Percentiles rank a stretch among this genome's conserved stretches.
These are phyloP conservation scores for Aspergillus novoparasiticus DNA, from an alignment of 2,329 filamentous ascomycete species.

Conservation along the genomic window DNA sequence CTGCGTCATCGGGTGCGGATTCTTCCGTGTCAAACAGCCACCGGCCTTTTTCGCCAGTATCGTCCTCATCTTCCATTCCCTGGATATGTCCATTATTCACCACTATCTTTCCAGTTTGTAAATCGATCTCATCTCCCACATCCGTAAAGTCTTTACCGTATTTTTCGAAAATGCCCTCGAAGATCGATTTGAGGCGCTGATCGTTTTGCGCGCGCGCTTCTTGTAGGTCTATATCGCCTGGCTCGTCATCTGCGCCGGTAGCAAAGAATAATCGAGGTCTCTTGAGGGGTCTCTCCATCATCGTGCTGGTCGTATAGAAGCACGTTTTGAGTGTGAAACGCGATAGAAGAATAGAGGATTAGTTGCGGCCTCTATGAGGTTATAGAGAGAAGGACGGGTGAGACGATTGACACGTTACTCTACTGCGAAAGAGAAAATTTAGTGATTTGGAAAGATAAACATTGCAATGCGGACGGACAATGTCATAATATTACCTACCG, in stretches of 20 bases:
- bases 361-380: not conserved
- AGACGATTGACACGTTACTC: not conserved
- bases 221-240: slow-evolving; percentile 57
- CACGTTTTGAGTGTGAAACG: not conserved
- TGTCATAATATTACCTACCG: not conserved
- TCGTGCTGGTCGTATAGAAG: not conserved
- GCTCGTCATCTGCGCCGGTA: slow-evolving; percentile 24
- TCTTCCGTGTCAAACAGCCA: slow-evolving; percentile 13
- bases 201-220: slow-evolving; percentile 68
- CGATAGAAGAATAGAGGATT: not conserved
- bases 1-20: not conserved
- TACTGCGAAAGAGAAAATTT: not conserved
- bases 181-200: slow-evolving; percentile 74
- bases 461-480: not conserved
- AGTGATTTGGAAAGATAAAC: not conserved
- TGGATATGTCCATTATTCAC: slow-evolving; percentile 86
- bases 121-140: slow-evolving; percentile 86
- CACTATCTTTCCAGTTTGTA: slow-evolving; percentile 78
- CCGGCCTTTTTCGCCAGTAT: slow-evolving; percentile 16
- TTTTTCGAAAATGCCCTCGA: slow-evolving; percentile 87
- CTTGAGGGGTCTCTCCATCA: slow-evolving; percentile 52
- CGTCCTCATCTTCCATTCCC: slow-evolving; percentile 33
- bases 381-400: not conserved
- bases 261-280: slow-evolving; percentile 55
- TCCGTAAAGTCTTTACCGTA: slow-evolving; percentile 81